Conservation (phyloP, 1,284 basidiomycete species). For the Nidula niveotomentosa region DNA sequence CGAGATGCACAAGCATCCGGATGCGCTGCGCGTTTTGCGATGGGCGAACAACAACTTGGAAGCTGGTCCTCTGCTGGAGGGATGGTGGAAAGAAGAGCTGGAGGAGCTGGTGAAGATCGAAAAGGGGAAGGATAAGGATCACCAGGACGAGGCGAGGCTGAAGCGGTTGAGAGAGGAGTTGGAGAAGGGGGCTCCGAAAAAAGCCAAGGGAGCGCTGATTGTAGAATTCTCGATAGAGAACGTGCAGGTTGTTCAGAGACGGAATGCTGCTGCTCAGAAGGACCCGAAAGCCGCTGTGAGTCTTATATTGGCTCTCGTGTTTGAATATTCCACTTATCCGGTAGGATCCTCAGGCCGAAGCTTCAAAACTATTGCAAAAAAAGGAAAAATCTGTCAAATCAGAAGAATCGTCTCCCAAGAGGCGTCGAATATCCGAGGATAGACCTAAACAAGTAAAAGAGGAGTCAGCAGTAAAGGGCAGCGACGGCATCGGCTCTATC, state of each 20-base stretch:
- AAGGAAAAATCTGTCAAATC: not conserved
- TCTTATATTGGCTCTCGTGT: not conserved
- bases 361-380: not conserved
- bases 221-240: slow-evolving; percentile 96
- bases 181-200: slow-evolving; percentile 39
- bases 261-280: slow-evolving; percentile 35
- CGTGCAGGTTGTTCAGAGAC: slow-evolving; percentile 79
- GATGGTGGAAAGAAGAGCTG: slow-evolving; percentile 86
- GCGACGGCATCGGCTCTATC: not conserved
- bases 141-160: slow-evolving; percentile 49
- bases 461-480: not conserved
- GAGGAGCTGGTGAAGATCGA: slow-evolving; percentile 66
- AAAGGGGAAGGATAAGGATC: slow-evolving; percentile 43
- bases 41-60: slow-evolving; percentile 92
- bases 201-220: slow-evolving; percentile 66
- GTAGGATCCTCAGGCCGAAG: not conserved
- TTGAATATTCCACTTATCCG: not conserved
- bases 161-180: slow-evolving; percentile 64
- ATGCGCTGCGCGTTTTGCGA: slow-evolving; percentile 88
- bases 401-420: not conserved
- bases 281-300: not conserved
- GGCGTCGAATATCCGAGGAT: not conserved
- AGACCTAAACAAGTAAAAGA: not conserved
- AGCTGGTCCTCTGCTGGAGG: slow-evolving; percentile 63
- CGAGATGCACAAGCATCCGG: slow-evolving; percentile 85